Conservation (phyloP, 495 filamentous ascomycete species). For the Tuber brumale region DNA sequence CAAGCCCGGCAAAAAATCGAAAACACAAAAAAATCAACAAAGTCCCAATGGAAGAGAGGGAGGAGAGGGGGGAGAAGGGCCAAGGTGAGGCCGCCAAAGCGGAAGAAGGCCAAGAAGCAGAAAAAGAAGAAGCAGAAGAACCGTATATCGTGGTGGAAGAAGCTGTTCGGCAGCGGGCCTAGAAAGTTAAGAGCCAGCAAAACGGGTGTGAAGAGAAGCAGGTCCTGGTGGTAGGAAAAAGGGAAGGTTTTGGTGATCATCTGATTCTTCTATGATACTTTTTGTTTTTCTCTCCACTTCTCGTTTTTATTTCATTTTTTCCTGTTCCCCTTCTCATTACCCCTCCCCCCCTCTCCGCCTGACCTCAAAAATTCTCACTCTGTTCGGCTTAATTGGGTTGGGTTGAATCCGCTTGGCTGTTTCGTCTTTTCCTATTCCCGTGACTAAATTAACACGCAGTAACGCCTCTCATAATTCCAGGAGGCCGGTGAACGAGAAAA, state of each 20-base stretch:
- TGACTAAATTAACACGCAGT: no score
- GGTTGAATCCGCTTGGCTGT: no score
- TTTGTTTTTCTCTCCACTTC: no score
- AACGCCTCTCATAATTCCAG: no score
- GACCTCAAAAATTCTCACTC: no score
- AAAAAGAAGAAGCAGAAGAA: neutral
- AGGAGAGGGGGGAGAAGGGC: neutral
- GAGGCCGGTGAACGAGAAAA: no score
- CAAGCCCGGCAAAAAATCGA: neutral
- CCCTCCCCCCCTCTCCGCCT: neutral
- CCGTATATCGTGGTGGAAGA: neutral
- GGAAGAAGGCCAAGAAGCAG: neutral
- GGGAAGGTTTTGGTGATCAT: neutral
- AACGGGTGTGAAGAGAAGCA: neutral
- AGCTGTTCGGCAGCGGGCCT: neutral
- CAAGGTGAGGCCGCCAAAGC: no score
- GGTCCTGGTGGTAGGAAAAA: neutral
- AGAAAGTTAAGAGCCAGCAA: neutral
- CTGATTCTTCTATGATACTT: no score
- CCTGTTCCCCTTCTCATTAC: neutral
- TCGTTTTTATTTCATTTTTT: no score
- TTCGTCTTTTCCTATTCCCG: no score
- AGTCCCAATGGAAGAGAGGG: neutral
- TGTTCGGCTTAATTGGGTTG: no score
- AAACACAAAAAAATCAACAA: neutral